Base-by-base conservation (phyloP, 257 asterid genomes). In the Verbascum thapsus region DNA sequence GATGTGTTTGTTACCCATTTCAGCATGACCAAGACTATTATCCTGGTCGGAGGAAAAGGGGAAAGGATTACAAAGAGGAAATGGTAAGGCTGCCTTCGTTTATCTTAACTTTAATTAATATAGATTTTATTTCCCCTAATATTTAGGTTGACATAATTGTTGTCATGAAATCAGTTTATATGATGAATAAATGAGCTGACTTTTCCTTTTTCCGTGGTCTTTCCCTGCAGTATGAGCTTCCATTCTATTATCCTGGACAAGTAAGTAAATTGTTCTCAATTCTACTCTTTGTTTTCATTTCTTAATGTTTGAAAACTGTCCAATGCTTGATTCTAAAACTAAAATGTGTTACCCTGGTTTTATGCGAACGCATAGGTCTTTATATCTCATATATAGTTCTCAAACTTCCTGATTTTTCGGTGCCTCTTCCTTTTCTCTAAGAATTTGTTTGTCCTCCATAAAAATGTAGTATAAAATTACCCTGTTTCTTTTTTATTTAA, bases 1-100 rank as follows among this genome's bases (percentile, higher is more conserved):
- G 44, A 20, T 47, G 53, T 22, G 37, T 63, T 39, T 68, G 37
- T 59, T 54, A 49, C 50, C 34, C 42, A 3, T 76, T 2, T 77
- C 90, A 91, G 98, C 57, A 78, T 34, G 98, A 91, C 63, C 98
- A 91, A 71, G 98, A 91, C 78, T 85, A 86, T 81, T 87, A 88
- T 68, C 97, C 96, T 67, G 97, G 98, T 35, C 80, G 98, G 79
- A 81, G 98, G 73, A 91, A 91, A 76, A 79, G 97, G 71, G 98
- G 98, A 74, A 83, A 91, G 81, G 95, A 91, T 67, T 91, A 86
- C 74, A 66, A 83, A 61, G 86, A 86, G 82, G 97, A 82, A 66
- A 88, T 91, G 98, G 98, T 91, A 76, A 50, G 73, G 43, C 49
- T 55, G 58, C 39, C 23, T 67, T 67, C 32, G 32, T 52, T 12